phyloP scores from a whole-genome alignment of 2,329 filamentous ascomycete species.

The Alternaria sp. region DNA sequence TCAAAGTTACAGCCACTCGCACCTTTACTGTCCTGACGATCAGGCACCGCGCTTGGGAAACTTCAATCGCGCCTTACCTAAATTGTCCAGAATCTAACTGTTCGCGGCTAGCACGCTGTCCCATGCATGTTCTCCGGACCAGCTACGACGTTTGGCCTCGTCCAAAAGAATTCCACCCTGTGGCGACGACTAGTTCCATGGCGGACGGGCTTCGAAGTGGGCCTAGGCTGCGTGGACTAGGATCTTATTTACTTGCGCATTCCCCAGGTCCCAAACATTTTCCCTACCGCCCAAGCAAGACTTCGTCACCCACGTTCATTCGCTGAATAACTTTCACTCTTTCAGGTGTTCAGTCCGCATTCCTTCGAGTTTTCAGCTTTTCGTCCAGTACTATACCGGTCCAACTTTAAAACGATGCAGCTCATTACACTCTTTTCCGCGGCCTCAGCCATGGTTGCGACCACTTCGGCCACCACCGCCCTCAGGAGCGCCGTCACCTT shows the following conservation, averaged over 20 bases:
- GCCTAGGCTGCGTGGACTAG: conserved; percentile 36
- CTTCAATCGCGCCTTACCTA: conserved; percentile 39
- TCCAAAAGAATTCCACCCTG: conserved; percentile 43
- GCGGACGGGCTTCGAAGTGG: conserved; percentile 40
- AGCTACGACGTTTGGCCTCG: conserved; percentile 48
- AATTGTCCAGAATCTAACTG: conserved; percentile 29
- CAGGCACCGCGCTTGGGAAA: conserved; percentile 43
- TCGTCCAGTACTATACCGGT: conserved; percentile 22
- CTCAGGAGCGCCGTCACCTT: conserved; percentile 27
- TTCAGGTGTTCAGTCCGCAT: conserved; percentile 52
- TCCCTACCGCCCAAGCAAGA: conserved; percentile 50
- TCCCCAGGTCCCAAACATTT: conserved; percentile 42
- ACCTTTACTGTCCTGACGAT: conserved; percentile 38
- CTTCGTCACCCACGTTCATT: conserved; percentile 49
- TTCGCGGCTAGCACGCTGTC: conserved; percentile 35
- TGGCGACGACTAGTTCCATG: conserved; percentile 48
- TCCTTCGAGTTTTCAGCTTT: conserved; percentile 44
- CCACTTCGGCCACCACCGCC: conserved; percentile 29
- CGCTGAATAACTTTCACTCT: conserved; percentile 54
- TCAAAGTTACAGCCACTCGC: conserved; percentile 39
- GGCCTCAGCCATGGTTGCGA: conserved; percentile 44
- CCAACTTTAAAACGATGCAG: conserved; percentile 44
- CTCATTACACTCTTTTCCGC: conserved; percentile 42
- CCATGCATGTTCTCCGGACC: conserved; percentile 39
- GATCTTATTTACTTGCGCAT: conserved; percentile 49